Conservation (phyloP, 306 rosid species). For the Dryas octopetala region DNA sequence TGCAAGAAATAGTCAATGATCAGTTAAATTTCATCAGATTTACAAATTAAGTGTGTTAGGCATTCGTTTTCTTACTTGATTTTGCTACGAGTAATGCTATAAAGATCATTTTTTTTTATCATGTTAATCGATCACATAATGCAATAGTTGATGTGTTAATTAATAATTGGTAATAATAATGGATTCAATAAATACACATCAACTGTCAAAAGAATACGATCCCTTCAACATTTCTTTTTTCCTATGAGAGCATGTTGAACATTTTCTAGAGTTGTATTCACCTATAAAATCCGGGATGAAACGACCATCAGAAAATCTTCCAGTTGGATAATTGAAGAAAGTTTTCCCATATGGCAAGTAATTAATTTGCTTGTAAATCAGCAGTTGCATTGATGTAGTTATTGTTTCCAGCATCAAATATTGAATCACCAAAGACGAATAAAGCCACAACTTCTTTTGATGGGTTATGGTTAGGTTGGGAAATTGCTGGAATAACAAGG, state of each 20-base stretch:
- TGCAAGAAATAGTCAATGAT: not conserved
- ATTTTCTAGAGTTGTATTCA: not conserved
- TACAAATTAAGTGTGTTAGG: no score
- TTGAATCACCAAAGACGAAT: constrained; percentile 43
- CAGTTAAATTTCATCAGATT: no score
- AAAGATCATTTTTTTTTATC: not conserved
- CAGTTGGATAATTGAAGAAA: constrained; percentile 49
- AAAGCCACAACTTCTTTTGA: constrained; percentile 1
- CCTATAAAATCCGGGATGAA: constrained; percentile 51
- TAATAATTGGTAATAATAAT: no score
- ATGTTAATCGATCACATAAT: no score
- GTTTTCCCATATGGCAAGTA: constrained; percentile 48
- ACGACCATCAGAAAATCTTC: constrained; percentile 52
- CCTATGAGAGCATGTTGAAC: no score
- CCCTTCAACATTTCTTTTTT: no score
- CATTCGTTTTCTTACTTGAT: no score
- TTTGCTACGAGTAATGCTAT: not conserved
- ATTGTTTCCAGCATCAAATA: constrained; percentile 44
- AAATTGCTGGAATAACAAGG: no score
- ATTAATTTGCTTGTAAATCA: constrained; percentile 28
- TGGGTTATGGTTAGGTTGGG: no score
- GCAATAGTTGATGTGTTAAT: no score
- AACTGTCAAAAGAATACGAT: no score
- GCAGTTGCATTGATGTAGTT: constrained; percentile 34
- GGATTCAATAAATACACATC: no score